A percentile compares a stretch with the other conserved stretches of the same genome.
These are phyloP conservation scores for Ormosia emarginata DNA, from an alignment of 306 rosid genomes.

Conservation along the genomic window DNA sequence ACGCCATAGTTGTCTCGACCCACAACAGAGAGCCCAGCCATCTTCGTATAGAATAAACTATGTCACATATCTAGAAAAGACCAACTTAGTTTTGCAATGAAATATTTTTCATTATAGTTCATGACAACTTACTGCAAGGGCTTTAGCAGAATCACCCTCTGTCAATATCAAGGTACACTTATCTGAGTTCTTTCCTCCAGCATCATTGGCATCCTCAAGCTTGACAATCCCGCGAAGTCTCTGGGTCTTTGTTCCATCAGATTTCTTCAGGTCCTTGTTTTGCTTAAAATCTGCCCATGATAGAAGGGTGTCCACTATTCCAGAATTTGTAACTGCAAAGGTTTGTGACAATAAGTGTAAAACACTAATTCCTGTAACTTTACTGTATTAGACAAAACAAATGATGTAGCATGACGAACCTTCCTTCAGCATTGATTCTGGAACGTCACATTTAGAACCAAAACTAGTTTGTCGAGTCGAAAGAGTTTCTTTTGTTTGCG, in stretches of 20 bases:
- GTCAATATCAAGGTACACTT: conserved; percentile 91
- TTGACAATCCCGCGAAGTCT: conserved; percentile 75
- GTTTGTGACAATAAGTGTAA: neutral
- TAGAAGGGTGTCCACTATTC: conserved; percentile 80
- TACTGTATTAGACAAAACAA: neutral
- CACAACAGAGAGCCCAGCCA: conserved; percentile 93
- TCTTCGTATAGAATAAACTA: conserved; percentile 31
- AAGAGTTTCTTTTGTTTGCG: conserved; percentile 92
- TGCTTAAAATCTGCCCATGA: conserved; percentile 93
- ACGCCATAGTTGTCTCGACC: conserved; percentile 93
- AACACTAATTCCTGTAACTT: neutral
- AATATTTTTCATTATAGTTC: no score
- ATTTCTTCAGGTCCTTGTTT: conserved; percentile 84
- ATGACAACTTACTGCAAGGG: conserved; percentile 75
- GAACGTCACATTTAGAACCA: conserved; percentile 83
- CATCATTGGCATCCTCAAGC: conserved; percentile 91
- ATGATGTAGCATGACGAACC: conserved; percentile 38
- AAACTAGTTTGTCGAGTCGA: conserved; percentile 79
- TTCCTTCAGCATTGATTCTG: conserved; percentile 69
- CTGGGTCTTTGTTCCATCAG: conserved; percentile 92
- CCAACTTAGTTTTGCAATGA: no score
- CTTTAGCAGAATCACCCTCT: conserved; percentile 98
- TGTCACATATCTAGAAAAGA: neutral
- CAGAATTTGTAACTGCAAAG: conserved; percentile 75
- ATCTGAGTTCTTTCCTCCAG: conserved; percentile 87